These are phyloP conservation scores for Lactarius akahatsu DNA, from an alignment of 768 basidiomycete genomes.

Conservation along the genomic window DNA sequence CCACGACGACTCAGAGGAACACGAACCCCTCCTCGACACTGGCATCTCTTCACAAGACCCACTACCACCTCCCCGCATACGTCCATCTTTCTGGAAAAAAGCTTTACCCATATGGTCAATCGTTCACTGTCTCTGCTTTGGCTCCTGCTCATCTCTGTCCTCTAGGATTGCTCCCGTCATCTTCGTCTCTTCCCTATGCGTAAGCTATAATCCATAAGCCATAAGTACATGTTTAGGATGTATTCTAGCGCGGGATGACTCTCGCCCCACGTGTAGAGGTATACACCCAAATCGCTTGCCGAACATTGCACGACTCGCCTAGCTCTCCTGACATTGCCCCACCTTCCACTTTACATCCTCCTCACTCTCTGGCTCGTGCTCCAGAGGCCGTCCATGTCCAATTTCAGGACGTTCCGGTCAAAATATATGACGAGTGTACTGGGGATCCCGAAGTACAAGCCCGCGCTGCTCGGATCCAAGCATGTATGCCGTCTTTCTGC, in stretches of 20 bases:
- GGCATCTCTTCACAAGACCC: neutral
- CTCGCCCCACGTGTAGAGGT: conserved; percentile 30
- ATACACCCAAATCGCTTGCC: conserved; percentile 29
- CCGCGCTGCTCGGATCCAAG: conserved; percentile 31
- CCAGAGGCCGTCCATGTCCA: conserved; percentile 6
- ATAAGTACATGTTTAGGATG: neutral
- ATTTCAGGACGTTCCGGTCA: conserved; percentile 14
- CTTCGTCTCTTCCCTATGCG: conserved; percentile 27
- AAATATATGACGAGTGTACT: conserved; percentile 21
- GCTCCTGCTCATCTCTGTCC: neutral
- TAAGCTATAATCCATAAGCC: conserved; percentile 3
- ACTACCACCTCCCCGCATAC: neutral
- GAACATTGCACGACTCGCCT: conserved; percentile 21
- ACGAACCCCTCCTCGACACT: conserved; percentile 23
- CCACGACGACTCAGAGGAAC: conserved; percentile 12
- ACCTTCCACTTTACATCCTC: neutral
- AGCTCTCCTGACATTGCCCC: neutral
- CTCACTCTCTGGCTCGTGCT: neutral
- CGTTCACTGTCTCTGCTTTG: neutral
- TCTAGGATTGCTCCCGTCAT: conserved; percentile 29
- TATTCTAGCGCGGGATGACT: conserved; percentile 27
- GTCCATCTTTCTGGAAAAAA: conserved; percentile 13
- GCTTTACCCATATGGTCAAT: conserved; percentile 22
- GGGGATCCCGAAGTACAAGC: conserved; percentile 29
- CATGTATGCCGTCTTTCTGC: conserved; percentile 21